These are phyloP conservation scores for Magnusiomyces suaveolens DNA, from an alignment of 1,139 yeast species.

Conservation along the genomic window DNA sequence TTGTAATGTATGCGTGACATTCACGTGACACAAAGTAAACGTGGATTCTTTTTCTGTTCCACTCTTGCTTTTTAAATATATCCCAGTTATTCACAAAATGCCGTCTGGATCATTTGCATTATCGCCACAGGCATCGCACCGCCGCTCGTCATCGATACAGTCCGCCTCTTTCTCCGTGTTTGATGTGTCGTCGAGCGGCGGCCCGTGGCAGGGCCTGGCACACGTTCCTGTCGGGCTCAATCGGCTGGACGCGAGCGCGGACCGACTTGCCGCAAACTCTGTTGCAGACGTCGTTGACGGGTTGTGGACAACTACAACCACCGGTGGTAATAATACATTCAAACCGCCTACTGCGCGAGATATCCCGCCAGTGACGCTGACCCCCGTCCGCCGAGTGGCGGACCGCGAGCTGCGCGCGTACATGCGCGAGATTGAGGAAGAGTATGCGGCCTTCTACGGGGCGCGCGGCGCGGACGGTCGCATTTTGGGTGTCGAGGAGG, in stretches of 20 bases:
- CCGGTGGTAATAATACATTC: too few relatives aligned
- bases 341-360: slow-evolving; percentile 68
- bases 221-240: slow-evolving; percentile 20
- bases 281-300: slow-evolving; percentile 58
- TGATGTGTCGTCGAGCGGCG: too few relatives aligned
- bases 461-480: slow-evolving; percentile 18
- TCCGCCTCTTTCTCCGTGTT: too few relatives aligned
- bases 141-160: too few relatives aligned
- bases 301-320: too few relatives aligned
- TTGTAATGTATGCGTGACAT: too few relatives aligned
- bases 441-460: slow-evolving; percentile 44
- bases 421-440: slow-evolving; percentile 40
- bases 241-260: slow-evolving; percentile 30
- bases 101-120: too few relatives aligned
- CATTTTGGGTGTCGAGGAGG: background rate
- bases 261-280: slow-evolving; percentile 63
- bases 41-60: too few relatives aligned
- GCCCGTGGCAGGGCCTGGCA: slow-evolving; percentile 7
- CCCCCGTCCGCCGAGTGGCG: slow-evolving; percentile 46
- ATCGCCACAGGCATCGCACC: too few relatives aligned
- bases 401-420: slow-evolving; percentile 42
- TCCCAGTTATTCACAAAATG: too few relatives aligned
- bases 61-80: too few relatives aligned
- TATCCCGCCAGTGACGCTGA: slow-evolving; percentile 72
- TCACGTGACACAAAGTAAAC: too few relatives aligned